phyloP scores from a whole-genome alignment of 1,284 basidiomycete species.

The Leccinum subspadiceum region DNA sequence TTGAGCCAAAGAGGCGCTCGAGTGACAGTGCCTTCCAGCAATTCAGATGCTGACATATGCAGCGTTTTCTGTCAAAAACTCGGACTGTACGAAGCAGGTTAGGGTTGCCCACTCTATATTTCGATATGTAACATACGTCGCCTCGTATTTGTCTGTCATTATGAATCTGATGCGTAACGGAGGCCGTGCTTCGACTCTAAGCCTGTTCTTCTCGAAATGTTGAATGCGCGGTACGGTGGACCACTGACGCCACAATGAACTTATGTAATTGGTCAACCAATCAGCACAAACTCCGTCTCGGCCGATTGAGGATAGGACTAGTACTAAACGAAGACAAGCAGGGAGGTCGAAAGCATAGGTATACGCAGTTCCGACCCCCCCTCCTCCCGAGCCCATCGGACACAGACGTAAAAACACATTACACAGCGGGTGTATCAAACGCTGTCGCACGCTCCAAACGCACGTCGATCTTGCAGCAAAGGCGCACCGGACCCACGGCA shows the following conservation, averaged over 20 bases:
- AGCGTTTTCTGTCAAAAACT: background rate
- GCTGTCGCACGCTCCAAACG: too few relatives aligned
- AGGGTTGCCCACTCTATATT: background rate
- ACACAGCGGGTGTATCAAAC: background rate
- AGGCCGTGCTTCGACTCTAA: background rate
- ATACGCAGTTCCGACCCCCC: background rate
- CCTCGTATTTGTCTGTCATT: background rate
- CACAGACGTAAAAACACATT: background rate
- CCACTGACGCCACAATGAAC: too few relatives aligned
- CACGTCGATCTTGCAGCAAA: background rate
- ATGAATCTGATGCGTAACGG: background rate
- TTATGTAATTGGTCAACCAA: background rate
- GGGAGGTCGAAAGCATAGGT: background rate
- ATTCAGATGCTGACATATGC: background rate
- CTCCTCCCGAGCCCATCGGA: background rate
- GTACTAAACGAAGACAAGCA: background rate
- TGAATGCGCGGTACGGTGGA: too few relatives aligned
- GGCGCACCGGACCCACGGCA: background rate
- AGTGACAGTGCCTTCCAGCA: too few relatives aligned
- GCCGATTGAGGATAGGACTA: too few relatives aligned
- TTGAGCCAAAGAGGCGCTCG: too few relatives aligned
- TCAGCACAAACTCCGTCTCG: background rate
- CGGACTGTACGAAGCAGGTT: background rate
- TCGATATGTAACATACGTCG: background rate
- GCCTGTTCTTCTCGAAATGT: too few relatives aligned